Evolutionary conservation across 352 stramenopile species (phyloP).

Genomic region (Pythium scleroteichum): DNA sequence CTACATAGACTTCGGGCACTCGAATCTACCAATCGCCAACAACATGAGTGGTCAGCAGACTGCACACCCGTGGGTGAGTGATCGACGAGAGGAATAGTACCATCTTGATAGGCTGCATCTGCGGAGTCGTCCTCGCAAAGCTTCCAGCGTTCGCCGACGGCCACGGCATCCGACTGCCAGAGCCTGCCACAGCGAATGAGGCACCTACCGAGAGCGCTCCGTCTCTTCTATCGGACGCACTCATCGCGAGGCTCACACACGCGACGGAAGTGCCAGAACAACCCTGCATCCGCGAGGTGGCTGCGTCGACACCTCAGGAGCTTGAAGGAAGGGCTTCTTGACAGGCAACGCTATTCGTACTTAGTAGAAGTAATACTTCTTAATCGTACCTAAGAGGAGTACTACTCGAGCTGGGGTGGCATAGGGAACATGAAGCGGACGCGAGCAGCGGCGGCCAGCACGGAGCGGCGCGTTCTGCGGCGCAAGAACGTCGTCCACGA

Average conservation of each 20-base stretch:
- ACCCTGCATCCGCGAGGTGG: no score
- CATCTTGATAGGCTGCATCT: conserved; percentile 13
- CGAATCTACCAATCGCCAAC: conserved; percentile 36
- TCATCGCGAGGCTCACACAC: not conserved
- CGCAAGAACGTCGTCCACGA: conserved; percentile 79
- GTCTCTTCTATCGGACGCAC: not conserved
- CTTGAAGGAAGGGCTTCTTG: not conserved
- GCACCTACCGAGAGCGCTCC: not conserved
- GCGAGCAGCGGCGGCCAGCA: conserved; percentile 39
- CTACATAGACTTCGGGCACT: conserved; percentile 53
- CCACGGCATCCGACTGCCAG: conserved; percentile 21
- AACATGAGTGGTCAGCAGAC: conserved; percentile 1
- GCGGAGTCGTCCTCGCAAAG: conserved; percentile 10
- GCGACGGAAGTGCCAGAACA: not conserved
- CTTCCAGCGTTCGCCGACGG: conserved; percentile 14
- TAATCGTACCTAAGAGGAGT: conserved; percentile 12
- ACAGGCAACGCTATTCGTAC: conserved; percentile 17
- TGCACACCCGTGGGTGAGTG: no score
- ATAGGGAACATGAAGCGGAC: conserved; percentile 43
- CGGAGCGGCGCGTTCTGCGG: conserved; percentile 55
- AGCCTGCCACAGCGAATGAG: not conserved
- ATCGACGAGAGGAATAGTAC: not conserved
- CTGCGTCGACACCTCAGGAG: not conserved
- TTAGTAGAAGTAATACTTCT: conserved; percentile 19
- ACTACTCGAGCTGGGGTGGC: not conserved